Conservation (phyloP, 2,329 filamentous ascomycete species). For the Xylariaceae sp. region DNA sequence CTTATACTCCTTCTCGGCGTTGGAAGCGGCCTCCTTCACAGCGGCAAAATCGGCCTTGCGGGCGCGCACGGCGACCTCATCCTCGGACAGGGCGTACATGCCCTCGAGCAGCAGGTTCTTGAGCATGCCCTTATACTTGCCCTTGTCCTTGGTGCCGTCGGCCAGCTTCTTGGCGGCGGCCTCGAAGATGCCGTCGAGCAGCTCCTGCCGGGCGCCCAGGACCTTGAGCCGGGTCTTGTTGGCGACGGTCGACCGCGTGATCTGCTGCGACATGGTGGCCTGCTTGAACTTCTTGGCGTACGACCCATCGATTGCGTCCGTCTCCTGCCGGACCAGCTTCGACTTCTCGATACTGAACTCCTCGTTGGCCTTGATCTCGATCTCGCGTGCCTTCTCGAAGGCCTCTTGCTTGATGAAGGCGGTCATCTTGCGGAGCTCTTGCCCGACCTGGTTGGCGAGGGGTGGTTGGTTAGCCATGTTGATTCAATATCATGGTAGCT, state of each 20-base stretch:
- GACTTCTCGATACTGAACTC: slow-evolving; percentile 99
- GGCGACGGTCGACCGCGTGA: slow-evolving; percentile 89
- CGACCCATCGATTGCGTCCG: slow-evolving; percentile 79
- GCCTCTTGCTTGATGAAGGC: slow-evolving; percentile 99
- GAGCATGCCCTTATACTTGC: slow-evolving; percentile 70
- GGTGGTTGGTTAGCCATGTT: too few relatives aligned
- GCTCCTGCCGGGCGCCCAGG: slow-evolving; percentile 79
- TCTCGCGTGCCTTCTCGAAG: slow-evolving; percentile 93
- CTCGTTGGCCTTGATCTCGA: slow-evolving; percentile 96
- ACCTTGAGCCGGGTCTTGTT: slow-evolving; percentile 95
- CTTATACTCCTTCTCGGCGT: slow-evolving; percentile 80
- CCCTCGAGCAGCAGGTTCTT: slow-evolving; percentile 85
- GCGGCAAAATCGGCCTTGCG: slow-evolving; percentile 74
- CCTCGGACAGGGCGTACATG: slow-evolving; percentile 81
- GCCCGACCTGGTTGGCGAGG: slow-evolving; percentile 65
- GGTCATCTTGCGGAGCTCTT: slow-evolving; percentile 99
- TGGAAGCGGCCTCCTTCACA: slow-evolving; percentile 73
- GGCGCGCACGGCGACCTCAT: slow-evolving; percentile 67
- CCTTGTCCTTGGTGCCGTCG: slow-evolving; percentile 62
- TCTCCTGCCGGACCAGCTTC: slow-evolving; percentile 95
- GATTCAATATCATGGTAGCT: too few relatives aligned
- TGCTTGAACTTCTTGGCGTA: slow-evolving; percentile 99
- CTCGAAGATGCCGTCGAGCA: slow-evolving; percentile 88
- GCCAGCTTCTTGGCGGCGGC: slow-evolving; percentile 68
- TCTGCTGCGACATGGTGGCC: slow-evolving; percentile 97